phyloP scores from a whole-genome alignment of 106 monocot genomes.

The Dendrobium officinale region DNA sequence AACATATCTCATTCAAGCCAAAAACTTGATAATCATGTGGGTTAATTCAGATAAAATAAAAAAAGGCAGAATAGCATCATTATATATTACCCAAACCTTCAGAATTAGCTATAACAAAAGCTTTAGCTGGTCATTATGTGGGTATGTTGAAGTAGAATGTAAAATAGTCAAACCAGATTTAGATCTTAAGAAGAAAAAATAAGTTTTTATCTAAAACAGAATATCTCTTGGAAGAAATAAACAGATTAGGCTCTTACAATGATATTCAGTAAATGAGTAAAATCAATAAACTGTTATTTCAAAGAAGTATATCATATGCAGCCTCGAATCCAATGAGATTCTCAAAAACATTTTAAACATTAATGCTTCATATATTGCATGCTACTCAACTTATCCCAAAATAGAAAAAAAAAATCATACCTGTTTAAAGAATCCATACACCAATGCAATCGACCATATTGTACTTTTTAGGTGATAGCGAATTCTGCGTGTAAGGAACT shows the following conservation, averaged over 20 bases:
- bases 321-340: not conserved
- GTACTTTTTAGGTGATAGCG: conserved; percentile 67
- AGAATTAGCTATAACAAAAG: not conserved
- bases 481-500: conserved; percentile 71
- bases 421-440: conserved; percentile 94
- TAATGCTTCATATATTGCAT: not conserved
- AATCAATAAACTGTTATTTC: not conserved
- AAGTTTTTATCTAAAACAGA: not conserved
- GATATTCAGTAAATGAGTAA: not conserved
- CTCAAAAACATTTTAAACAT: not conserved
- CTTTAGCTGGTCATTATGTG: not conserved
- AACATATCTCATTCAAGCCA: not conserved
- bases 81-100: not conserved
- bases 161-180: not conserved
- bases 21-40: not conserved
- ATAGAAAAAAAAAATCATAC: conserved; percentile 17
- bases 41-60: not conserved
- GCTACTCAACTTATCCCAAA: not conserved
- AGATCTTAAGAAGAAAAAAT: not conserved
- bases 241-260: not conserved
- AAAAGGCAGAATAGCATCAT: not conserved
- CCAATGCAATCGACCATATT: conserved; percentile 87
- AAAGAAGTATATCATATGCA: not conserved
- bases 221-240: not conserved
- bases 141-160: not conserved